These are phyloP conservation scores for Collybia nuda DNA, from an alignment of 768 basidiomycete genomes.

Conservation along the genomic window DNA sequence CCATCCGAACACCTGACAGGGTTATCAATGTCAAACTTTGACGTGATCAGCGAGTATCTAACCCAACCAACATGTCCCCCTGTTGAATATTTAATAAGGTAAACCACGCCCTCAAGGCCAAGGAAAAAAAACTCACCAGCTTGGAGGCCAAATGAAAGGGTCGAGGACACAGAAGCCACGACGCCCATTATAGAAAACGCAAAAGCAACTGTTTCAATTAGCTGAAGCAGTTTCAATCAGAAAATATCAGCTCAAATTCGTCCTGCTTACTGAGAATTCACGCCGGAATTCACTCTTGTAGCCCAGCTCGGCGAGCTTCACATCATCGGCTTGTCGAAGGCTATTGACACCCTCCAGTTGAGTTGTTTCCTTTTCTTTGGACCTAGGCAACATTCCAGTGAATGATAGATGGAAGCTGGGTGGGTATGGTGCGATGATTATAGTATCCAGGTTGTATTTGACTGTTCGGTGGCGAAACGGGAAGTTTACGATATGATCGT, in stretches of 20 bases:
- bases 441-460: too few species aligned
- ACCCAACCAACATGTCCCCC: slow-evolving; percentile 66
- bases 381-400: too few species aligned
- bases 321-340: slow-evolving; percentile 45
- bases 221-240: slow-evolving; percentile 24
- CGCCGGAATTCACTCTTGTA: slow-evolving; percentile 75
- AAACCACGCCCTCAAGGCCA: background rate
- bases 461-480: too few species aligned
- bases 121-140: slow-evolving; percentile 41
- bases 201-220: slow-evolving; percentile 64
- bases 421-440: too few species aligned
- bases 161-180: slow-evolving; percentile 66
- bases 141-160: slow-evolving; percentile 59
- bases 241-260: too few species aligned
- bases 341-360: background rate
- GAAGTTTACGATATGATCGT: too few species aligned
- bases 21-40: too few species aligned
- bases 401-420: too few species aligned
- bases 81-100: slow-evolving; percentile 15
- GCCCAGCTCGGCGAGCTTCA: slow-evolving; percentile 60
- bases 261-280: slow-evolving; percentile 60
- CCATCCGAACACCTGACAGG: slow-evolving; percentile 69
- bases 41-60: too few species aligned
- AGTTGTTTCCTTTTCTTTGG: too few species aligned
- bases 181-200: slow-evolving; percentile 75